Evolutionary conservation across 2,329 filamentous ascomycete genomes (phyloP).

Genomic region (Penicillium glabrum): DNA sequence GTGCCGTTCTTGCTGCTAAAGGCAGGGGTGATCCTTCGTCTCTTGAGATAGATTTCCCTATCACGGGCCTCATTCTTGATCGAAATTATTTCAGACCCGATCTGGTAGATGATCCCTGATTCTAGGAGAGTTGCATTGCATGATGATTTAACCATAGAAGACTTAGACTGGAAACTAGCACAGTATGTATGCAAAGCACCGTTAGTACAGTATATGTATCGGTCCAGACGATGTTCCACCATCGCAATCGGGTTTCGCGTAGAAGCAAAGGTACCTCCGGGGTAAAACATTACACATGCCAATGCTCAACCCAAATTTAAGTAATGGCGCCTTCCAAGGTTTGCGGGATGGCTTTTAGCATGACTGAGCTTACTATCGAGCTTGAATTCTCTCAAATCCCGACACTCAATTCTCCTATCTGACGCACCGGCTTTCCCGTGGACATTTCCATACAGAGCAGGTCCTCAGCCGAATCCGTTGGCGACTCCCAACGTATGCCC

Average conservation of each 20-base stretch:
- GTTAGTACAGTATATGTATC: neutral
- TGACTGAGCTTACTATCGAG: neutral
- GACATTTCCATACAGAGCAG: neutral
- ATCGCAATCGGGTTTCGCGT: neutral
- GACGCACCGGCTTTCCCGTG: neutral
- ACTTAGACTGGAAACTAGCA: too few relatives aligned
- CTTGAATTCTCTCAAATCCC: neutral
- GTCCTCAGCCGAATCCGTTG: neutral
- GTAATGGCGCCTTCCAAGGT: neutral
- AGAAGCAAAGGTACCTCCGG: neutral
- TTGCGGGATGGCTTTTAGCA: neutral
- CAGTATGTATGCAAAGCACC: neutral
- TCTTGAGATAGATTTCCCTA: constrained; percentile 9
- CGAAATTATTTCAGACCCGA: neutral
- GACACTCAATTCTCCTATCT: too few relatives aligned
- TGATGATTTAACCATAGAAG: too few relatives aligned
- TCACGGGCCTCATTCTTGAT: neutral
- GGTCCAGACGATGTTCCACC: neutral
- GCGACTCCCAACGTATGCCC: neutral
- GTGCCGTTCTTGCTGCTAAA: constrained; percentile 13
- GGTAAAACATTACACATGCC: neutral
- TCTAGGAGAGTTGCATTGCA: neutral
- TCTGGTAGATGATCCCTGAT: neutral
- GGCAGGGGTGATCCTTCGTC: constrained; percentile 15
- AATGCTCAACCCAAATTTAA: neutral